phyloP scores from a whole-genome alignment of 2,329 filamentous ascomycete species.

The Ilyonectria robusta region DNA sequence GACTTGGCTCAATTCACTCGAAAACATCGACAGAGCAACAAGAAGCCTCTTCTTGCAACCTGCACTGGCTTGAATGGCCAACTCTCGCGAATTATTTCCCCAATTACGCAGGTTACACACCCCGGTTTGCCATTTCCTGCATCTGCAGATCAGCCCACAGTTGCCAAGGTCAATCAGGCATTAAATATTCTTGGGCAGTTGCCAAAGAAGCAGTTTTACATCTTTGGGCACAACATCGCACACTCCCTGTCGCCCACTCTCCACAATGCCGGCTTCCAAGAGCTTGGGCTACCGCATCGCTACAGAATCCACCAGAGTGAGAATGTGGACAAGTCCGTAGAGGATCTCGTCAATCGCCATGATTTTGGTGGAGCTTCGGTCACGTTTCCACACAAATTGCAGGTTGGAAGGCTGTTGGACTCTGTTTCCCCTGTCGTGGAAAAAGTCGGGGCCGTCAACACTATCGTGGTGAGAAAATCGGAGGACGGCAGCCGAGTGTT shows the following conservation, averaged over 20 bases:
- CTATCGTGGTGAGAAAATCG: constrained; percentile 11
- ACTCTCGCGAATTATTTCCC: constrained; percentile 16
- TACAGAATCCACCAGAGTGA: constrained; percentile 29
- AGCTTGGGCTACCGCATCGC: constrained; percentile 12
- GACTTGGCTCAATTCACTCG: background rate
- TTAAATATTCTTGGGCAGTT: constrained; percentile 8
- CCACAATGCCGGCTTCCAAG: constrained; percentile 29
- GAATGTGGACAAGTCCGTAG: constrained; percentile 22
- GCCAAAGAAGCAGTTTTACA: constrained; percentile 26
- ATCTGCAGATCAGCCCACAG: constrained; percentile 8
- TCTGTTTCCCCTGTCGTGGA: constrained; percentile 7
- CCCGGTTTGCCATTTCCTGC: constrained; percentile 10
- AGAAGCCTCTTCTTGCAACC: constrained; percentile 8
- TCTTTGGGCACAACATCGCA: constrained; percentile 31
- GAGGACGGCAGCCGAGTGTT: constrained; percentile 12
- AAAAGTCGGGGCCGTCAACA: constrained; percentile 28
- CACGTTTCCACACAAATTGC: constrained; percentile 27
- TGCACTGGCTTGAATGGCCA: constrained; percentile 6
- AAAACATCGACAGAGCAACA: background rate
- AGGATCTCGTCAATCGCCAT: constrained; percentile 10
- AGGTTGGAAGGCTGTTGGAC: constrained; percentile 20
- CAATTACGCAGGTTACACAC: constrained; percentile 17
- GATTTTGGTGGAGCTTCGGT: constrained; percentile 30
- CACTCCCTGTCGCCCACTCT: constrained; percentile 27
- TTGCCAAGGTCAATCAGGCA: constrained; percentile 12